Evolutionary conservation across 768 basidiomycete species (phyloP).

Genomic region (Hericium alpestre): DNA sequence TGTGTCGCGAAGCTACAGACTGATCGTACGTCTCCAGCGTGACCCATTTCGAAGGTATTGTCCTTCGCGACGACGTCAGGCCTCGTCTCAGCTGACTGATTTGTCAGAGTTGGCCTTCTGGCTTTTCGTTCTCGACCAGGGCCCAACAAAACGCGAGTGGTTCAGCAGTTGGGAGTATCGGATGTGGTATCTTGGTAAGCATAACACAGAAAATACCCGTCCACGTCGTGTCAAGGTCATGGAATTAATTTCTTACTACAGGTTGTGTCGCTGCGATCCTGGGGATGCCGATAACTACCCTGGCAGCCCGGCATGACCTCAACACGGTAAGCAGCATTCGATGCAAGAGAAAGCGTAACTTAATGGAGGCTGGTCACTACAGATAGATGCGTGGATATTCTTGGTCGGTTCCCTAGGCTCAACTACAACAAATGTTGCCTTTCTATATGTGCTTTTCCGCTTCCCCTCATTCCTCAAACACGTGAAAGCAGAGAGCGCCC

Average conservation of each 20-base stretch:
- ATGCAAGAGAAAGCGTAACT: background rate
- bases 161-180: conserved; percentile 73
- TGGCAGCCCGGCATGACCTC: conserved; percentile 47
- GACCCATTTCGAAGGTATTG: conserved; percentile 70
- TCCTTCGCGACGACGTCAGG: background rate
- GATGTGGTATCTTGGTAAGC: conserved; percentile 58
- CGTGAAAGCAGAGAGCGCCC: conserved; percentile 65
- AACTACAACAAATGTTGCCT: conserved; percentile 55
- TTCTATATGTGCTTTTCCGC: conserved; percentile 58
- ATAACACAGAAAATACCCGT: background rate
- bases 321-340: conserved; percentile 35
- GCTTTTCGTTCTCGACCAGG: conserved; percentile 75
- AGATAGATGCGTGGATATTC: conserved; percentile 72
- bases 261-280: conserved; percentile 55
- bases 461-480: conserved; percentile 64
- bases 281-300: conserved; percentile 62
- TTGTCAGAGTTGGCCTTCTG: conserved; percentile 64
- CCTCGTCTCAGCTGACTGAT: background rate
- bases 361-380: background rate
- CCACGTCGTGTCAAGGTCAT: background rate
- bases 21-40: conserved; percentile 31
- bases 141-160: conserved; percentile 61
- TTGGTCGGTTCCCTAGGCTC: conserved; percentile 59
- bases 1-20: background rate
- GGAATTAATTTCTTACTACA: conserved; percentile 16